Evolutionary conservation across 2,329 filamentous ascomycete species (phyloP), one percentile per base, ranked within the genome.

Genomic region (Cryphonectria naterciae): DNA sequence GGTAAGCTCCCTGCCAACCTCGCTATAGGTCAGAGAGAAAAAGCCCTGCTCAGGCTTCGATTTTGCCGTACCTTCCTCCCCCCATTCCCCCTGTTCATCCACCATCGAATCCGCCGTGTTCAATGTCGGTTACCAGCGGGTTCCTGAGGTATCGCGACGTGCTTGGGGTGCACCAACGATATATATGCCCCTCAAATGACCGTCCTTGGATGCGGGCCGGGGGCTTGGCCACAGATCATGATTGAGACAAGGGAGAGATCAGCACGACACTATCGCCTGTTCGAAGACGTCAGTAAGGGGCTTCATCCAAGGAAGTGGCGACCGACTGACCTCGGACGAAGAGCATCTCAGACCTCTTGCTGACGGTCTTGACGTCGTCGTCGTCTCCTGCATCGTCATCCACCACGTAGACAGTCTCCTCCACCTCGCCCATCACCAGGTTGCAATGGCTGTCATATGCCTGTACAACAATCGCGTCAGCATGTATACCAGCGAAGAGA

Each of bases 371-470:
- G 77, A 94, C 85, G 39, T 89, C 89, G 70, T 95, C 91, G 70
- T 92, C 91, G 32, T 94, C 92, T 22, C 92, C 89, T 56, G 97
- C 93, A 19, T 94, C 92, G 72, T 97, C 95, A 72, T 97, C 95
- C 5, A 97, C 91, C 46, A 95, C 87, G 80, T 97, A 99, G 75
- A 99, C 94, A 8, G 95, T 98, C 85, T 99, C 96, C 79, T 98
- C 94, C 5, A 98, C 96, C 75, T 99, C 96, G 68, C 96, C 95
- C 7, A 99, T 87, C 7, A 99, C 94, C 61, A 99, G 83, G 79
- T 99, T 99, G 87, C 97, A 99, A 82, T 99, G 96, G 78, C 94
- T 97, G 80, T 99, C 96, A 80, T 99, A 99, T 69, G 96, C 96
- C 96, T 99, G 71, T 28, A 35, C 28, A 68, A 43, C 56, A 67